phyloP scores from a whole-genome alignment of 306 rosid genomes.

The Trifolium subterraneum region DNA sequence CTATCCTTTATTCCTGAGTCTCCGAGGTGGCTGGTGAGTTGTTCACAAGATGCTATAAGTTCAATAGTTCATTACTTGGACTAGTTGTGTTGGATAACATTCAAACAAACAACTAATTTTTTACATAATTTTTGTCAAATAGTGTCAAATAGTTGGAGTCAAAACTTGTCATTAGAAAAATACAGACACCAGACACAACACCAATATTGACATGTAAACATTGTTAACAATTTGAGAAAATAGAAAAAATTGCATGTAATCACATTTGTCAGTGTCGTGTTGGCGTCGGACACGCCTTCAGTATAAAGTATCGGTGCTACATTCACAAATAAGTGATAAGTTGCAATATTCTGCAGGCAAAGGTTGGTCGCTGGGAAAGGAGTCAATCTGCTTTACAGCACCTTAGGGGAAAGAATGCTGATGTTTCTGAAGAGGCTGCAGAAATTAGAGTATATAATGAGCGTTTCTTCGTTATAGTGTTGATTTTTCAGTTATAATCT shows the following conservation, averaged over 20 bases:
- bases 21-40: slow-evolving; percentile 93
- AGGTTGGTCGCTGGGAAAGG: slow-evolving; percentile 54
- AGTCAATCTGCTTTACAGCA: slow-evolving; percentile 66
- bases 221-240: background rate
- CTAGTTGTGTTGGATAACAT: background rate
- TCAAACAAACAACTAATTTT: slow-evolving; percentile 11
- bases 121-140: slow-evolving; percentile 11
- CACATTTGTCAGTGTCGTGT: background rate
- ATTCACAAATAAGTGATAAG: slow-evolving; percentile 7
- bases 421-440: slow-evolving; percentile 66
- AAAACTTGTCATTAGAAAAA: background rate
- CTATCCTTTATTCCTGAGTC: slow-evolving; percentile 82
- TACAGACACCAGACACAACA: background rate
- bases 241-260: background rate
- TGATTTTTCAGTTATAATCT: slow-evolving; percentile 16
- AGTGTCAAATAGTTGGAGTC: background rate
- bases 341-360: slow-evolving; percentile 65
- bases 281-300: background rate
- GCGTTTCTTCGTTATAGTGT: slow-evolving; percentile 2
- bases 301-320: background rate
- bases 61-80: slow-evolving; percentile 18
- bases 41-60: background rate
- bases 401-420: slow-evolving; percentile 66
- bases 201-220: background rate
- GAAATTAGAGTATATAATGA: slow-evolving; percentile 68